Evolutionary conservation across 169 alveolate genomes (phyloP), one percentile per base, ranked within the genome.

Genomic region (Babesia ovata): DNA sequence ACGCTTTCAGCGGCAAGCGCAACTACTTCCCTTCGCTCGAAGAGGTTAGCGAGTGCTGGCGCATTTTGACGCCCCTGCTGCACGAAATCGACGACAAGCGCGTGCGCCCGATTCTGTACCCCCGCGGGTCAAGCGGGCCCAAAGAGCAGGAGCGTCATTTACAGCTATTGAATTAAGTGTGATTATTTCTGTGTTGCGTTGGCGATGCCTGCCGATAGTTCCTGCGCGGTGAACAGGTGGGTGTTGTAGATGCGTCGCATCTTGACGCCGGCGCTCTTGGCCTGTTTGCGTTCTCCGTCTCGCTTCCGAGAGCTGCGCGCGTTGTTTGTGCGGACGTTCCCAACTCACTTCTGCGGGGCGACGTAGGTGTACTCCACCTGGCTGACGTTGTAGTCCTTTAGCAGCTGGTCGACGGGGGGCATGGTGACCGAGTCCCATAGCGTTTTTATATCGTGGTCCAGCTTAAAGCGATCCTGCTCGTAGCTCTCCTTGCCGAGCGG

Each of bases 151-250:
- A 83, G 63, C 33, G 28, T 2, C 61, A 61, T 45, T 42, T 74
- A 36, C 28, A 59, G 66, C 46, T 73, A 42, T 70, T 83, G 19
- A 46, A 57, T 22, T 69, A 36, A 52, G 4, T 9, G 7, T 33
- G 45, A 58, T 48, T 29, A 59, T 13, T 56, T 71, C 7, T 60
- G 14, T 39, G 39, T 26, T 17, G 45, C 57, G 39, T 48, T 58
- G 28, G 21, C 0, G 9, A 58, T 71, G 13, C 58, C 91, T 19
- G 63, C 83, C 54, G 87, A 66, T n/a, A 89, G 76, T 46, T 89
- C 93, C 60, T 89, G 92, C 19, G 93, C 92, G 12, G 93, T 89
- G 73, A 89, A 89, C 73, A 89, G 76, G 73, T 89, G 93, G 10
- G 93, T 89, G 72, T 89, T 89, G 70, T 89, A 86, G 42, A 89